Evolutionary conservation across 164 flowering plant species (phyloP).

Genomic region (Aristolochia fimbriata): DNA sequence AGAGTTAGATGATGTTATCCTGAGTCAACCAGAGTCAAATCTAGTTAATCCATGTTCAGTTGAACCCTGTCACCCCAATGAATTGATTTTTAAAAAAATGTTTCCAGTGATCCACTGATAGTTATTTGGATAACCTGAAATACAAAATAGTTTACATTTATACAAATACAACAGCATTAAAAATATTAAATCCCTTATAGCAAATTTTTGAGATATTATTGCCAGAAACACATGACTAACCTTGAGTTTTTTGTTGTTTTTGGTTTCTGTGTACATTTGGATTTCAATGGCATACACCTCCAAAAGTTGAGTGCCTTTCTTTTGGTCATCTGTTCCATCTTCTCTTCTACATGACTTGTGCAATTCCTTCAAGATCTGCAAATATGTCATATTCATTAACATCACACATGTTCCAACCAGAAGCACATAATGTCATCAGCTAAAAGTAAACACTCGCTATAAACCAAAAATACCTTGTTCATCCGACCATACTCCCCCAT

Average conservation of each 20-base stretch:
- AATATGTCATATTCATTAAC: constrained; percentile 1
- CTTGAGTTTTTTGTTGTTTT: constrained; percentile 96
- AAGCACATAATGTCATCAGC: not conserved
- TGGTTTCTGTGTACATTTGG: constrained; percentile 98
- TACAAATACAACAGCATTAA: too few relatives aligned
- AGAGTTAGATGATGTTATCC: too few relatives aligned
- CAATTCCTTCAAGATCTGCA: constrained; percentile 89
- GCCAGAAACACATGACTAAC: constrained; percentile 18
- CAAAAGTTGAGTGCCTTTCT: constrained; percentile 97
- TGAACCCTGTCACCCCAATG: not conserved
- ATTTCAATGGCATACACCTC: constrained; percentile 99
- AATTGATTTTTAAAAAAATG: too few relatives aligned
- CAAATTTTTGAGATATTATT: too few relatives aligned
- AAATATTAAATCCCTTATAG: too few relatives aligned
- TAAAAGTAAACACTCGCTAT: not conserved
- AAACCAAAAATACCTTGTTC: constrained; percentile 61
- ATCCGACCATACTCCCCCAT: constrained; percentile 98
- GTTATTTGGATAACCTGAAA: too few relatives aligned
- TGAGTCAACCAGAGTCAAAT: too few relatives aligned
- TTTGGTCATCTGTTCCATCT: constrained; percentile 99
- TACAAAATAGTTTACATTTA: too few relatives aligned
- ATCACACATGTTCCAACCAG: not conserved
- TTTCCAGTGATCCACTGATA: too few relatives aligned
- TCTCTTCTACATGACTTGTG: constrained; percentile 94
- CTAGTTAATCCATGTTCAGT: not conserved